A percentile compares a stretch with the other conserved stretches of the same genome.
phyloP scores from a whole-genome alignment of 441 rosid genomes.

The Adansonia gregorii region DNA sequence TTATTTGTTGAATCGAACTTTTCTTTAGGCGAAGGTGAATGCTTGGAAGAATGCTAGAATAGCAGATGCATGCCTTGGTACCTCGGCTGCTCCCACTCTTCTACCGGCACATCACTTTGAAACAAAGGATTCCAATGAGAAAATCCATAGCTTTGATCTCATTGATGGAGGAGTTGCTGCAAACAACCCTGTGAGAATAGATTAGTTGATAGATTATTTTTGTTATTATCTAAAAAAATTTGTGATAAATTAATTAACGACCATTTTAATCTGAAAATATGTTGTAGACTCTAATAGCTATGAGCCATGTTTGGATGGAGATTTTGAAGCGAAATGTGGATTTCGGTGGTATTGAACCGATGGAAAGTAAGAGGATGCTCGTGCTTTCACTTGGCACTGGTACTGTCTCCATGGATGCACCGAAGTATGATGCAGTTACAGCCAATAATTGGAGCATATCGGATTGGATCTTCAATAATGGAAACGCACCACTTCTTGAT shows the following conservation, averaged over 20 bases:
- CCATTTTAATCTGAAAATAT: background rate
- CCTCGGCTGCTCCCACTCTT: constrained; percentile 81
- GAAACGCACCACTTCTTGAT: constrained; percentile 54
- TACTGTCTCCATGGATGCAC: constrained; percentile 32
- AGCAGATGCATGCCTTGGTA: constrained; percentile 60
- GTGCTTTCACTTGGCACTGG: constrained; percentile 69
- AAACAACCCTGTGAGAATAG: constrained; percentile 54
- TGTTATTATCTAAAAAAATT: background rate
- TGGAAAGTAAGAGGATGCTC: constrained; percentile 56
- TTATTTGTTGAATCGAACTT: background rate
- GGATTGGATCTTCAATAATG: constrained; percentile 49
- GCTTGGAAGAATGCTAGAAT: constrained; percentile 34
- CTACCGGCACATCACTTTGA: constrained; percentile 63
- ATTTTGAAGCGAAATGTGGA: constrained; percentile 43
- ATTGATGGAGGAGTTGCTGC: constrained; percentile 84
- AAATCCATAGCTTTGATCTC: constrained; percentile 55
- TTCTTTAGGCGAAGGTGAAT: constrained; percentile 23
- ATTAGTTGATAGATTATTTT: background rate
- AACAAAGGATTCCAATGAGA: constrained; percentile 42
- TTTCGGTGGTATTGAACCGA: constrained; percentile 47
- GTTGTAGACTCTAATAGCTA: constrained; percentile 57
- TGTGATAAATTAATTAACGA: background rate
- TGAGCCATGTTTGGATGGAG: constrained; percentile 56
- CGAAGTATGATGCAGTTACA: constrained; percentile 40
- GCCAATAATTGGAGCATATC: constrained; percentile 63